Conservation (phyloP, 306 rosid species). For the Casuarina cunninghamiana region DNA sequence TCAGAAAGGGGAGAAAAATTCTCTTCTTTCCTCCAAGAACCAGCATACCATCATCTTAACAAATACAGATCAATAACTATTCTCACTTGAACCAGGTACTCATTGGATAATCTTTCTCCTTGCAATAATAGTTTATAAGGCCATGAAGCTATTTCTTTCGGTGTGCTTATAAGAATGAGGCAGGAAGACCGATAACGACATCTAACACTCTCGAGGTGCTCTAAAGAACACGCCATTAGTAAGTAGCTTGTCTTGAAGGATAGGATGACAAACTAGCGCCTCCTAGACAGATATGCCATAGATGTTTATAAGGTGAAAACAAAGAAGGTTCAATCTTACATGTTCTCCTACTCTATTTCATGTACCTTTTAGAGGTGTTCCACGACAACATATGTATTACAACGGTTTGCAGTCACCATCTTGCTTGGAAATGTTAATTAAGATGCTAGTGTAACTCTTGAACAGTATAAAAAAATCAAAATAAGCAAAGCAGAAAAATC, state of each 20-base stretch:
- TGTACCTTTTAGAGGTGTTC: no score
- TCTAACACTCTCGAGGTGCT: neutral
- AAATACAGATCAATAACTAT: neutral
- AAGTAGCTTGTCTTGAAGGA: neutral
- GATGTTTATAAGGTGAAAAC: neutral
- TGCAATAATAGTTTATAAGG: neutral
- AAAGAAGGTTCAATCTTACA: no score
- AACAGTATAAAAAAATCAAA: neutral
- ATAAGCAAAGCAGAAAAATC: neutral
- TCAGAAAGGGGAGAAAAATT: neutral
- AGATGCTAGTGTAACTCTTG: neutral
- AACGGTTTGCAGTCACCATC: neutral
- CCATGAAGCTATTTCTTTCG: neutral
- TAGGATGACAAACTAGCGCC: neutral
- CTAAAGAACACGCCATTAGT: neutral
- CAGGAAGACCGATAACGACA: neutral
- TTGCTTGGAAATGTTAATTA: constrained; percentile 1
- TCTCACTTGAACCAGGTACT: neutral
- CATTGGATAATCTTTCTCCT: neutral
- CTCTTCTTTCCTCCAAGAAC: neutral
- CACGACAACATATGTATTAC: neutral
- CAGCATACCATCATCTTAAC: neutral
- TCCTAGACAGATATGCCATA: neutral
- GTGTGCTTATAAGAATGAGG: neutral
- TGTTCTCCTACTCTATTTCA: no score